These are phyloP conservation scores for Silene uniflora DNA, from an alignment of 148 eudicot genomes.

Conservation along the genomic window DNA sequence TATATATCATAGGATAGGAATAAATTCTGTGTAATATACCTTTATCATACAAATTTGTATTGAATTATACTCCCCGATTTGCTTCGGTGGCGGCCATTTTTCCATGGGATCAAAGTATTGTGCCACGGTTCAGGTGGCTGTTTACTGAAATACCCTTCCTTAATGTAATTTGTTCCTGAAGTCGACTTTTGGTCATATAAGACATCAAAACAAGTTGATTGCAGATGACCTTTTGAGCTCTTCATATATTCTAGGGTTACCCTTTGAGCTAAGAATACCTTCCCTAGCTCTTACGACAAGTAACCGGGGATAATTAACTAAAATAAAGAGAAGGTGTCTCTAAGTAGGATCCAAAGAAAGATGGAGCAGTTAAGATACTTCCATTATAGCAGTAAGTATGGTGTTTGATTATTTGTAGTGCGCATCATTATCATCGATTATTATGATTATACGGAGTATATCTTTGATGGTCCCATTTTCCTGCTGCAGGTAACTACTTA, in stretches of 20 bases:
- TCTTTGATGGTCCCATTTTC: constrained; percentile 9
- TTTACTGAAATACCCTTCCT: not conserved
- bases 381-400: not conserved
- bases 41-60: not conserved
- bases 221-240: too few species aligned
- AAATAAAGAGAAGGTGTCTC: constrained; percentile 6
- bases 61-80: not conserved
- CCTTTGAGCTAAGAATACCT: not conserved
- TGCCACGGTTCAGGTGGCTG: not conserved
- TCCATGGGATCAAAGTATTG: not conserved
- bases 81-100: not conserved
- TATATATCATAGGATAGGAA: not conserved
- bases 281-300: not conserved
- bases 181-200: too few species aligned
- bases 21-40: constrained; percentile 1
- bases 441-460: not conserved
- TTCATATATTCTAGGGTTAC: too few species aligned
- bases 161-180: too few species aligned
- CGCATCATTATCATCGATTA: constrained; percentile 6
- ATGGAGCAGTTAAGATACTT: constrained; percentile 23
- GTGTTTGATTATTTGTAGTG: constrained; percentile 3
- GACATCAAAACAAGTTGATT: too few species aligned
- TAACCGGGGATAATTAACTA: not conserved
- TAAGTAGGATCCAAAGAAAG: constrained; percentile 10
- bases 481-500: constrained; percentile 18